Conservation (phyloP, 2,329 filamentous ascomycete genomes). For the Alternaria ventricosa region DNA sequence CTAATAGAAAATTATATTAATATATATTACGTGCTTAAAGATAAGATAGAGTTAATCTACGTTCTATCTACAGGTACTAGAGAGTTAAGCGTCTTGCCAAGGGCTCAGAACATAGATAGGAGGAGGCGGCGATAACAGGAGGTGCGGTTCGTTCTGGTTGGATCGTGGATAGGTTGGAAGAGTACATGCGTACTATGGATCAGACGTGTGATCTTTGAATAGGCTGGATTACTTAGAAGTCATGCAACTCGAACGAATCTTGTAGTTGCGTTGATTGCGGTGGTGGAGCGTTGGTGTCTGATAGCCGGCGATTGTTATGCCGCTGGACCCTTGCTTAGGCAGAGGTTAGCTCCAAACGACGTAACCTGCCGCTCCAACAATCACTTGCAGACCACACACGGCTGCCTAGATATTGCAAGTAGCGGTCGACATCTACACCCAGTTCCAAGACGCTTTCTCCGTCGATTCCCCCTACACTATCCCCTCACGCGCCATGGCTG, state of each 20-base stretch:
- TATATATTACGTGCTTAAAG: no score
- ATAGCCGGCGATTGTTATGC: slow-evolving; percentile 15
- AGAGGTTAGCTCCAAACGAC: slow-evolving; percentile 21
- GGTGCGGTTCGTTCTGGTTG: slow-evolving; percentile 2
- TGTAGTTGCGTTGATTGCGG: background rate
- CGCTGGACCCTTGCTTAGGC: slow-evolving; percentile 21
- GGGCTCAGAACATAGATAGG: no score
- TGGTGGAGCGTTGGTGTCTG: slow-evolving; percentile 1
- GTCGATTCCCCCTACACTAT: background rate
- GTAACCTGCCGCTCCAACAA: slow-evolving; percentile 21
- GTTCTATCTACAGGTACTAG: no score
- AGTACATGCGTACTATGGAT: background rate
- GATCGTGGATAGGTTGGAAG: background rate
- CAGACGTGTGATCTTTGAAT: background rate
- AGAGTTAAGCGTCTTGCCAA: no score
- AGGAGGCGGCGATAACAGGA: background rate
- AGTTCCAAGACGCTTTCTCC: background rate
- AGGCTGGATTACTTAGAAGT: background rate
- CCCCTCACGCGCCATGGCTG: slow-evolving; percentile 25
- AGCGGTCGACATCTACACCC: background rate
- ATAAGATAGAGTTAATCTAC: no score
- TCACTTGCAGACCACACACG: slow-evolving; percentile 2
- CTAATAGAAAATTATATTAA: no score
- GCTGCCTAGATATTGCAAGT: background rate
- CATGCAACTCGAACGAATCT: background rate